Base-by-base conservation (phyloP, 2,329 filamentous ascomycete species). In the Monosporascus sp. region DNA sequence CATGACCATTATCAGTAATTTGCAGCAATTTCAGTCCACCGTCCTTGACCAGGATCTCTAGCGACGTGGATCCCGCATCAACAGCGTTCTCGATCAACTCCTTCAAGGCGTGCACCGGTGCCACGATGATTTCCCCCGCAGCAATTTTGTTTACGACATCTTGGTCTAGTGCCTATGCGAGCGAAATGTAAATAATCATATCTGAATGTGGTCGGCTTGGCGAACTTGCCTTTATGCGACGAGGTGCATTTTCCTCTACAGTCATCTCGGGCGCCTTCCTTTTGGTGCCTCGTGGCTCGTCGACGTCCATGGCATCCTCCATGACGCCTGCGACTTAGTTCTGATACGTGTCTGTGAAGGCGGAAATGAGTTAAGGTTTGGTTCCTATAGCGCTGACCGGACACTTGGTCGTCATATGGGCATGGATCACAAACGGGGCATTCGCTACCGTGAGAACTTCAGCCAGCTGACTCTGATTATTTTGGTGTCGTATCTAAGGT, bases 81-180 rank as follows among this genome's bases (percentile, higher is more conserved):
- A 99, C 91, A 4, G 94, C 88, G 64, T 99, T 99, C 70, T 99
- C 94, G 14, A 99, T 91, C 49, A 99, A 77, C 69, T 99, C 94
- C 72, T 99, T 99, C 53, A 99, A 73, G 3, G 95, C 94, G 70
- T 99, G 91, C 27, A 97, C 91, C 0, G 94, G 95, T 2, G 94
- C 93, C 48, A 99, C 91, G 56, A 99, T 99, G 64, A 99, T 99
- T 71, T 99, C 94, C 20, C 94, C 94, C 0, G 94, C 94, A 1
- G 94, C 94, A 61, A 99, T 99, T 71, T 97, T 99, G 77, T 97
- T 99, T 60, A 99, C 89, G 22, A 99, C 94, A 74, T 94, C 88
- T 58, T 89, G 86, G 65, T 96, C 89, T 26, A 99, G 81, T 16
- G 93, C 88, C 86, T 96, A 54, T 40, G 16, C 7, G 20, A 35